Base-by-base conservation (phyloP, 1,139 yeast genomes). In the Taphrina deformans region DNA sequence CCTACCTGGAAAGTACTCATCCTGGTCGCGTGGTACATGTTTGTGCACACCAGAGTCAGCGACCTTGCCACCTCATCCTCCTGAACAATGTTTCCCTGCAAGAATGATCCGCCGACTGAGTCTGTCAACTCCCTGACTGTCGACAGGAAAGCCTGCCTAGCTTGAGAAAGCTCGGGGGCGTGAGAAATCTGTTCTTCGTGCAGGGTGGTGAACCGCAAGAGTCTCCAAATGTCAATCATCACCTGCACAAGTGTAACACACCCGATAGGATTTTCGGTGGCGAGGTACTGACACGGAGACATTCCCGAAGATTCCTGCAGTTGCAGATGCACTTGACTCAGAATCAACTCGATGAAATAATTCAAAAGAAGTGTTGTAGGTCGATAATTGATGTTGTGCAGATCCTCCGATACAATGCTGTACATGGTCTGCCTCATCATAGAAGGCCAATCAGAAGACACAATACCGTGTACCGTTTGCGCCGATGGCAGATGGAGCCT, bases 401-500 rank as follows among this genome's bases (percentile, higher is more conserved):
- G 21, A 24, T 53, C 58, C 58, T 53, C 58, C 27, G 21, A 24
- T 14, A 53, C 48, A 21, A 53, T 38, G n/a, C 44, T 21, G 16
- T 18, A 10, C 45, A 53, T 38, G 29, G 48, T 53, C 35, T 53
- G 29, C 16, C 14, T 35, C 58, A 40, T n/a, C 48, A 35, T 38
- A 4, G 58, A 18, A 7, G 46, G 23, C 45, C 58, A 38, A 26
- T 53, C 46, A 6, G 29, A n/a, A 1, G 48, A 38, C 4, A 53
- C 58, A 33, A 53, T 53, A n/a, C 58, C 58, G 31, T 53, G 58
- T 24, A 24, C 16, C 21, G 58, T 40, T 31, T 38, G 58, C n/a
- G 35, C 33, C 12, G 58, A 53, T 14, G 58, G 58, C 31, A 53
- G 33, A 24, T 53, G 38, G 10, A 53, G 58, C 1, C 58, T 16